These are phyloP conservation scores for Aegilops sharonensis DNA, from an alignment of 176 grass and related monocot genomes.

Conservation along the genomic window DNA sequence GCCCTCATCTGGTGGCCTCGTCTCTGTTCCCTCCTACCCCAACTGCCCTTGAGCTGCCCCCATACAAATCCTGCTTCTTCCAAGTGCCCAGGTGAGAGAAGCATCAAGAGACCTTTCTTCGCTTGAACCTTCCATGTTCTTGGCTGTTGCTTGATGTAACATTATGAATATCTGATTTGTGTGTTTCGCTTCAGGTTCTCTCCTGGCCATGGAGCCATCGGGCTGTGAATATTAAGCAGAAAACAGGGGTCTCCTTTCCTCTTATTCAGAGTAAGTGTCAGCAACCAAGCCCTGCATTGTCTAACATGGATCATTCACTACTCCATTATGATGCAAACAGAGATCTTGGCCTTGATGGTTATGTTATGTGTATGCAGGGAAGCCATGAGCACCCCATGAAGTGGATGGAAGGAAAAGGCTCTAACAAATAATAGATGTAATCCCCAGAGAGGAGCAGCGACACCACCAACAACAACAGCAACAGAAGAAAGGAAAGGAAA, in stretches of 20 bases:
- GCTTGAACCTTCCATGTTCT: not conserved
- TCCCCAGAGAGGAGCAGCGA: conserved; percentile 27
- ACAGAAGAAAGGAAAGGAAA: conserved; percentile 28
- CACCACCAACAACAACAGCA: not conserved
- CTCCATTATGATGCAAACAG: not conserved
- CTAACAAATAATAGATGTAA: conserved; percentile 32
- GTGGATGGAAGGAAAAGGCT: conserved; percentile 34
- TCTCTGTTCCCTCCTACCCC: conserved; percentile 48
- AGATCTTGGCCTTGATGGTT: conserved; percentile 18
- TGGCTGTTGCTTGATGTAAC: not conserved
- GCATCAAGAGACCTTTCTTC: not conserved
- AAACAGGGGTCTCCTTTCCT: conserved; percentile 26
- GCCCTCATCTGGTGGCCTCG: conserved; percentile 45
- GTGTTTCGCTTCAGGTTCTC: conserved; percentile 46
- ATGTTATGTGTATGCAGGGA: conserved; percentile 45
- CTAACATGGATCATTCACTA: not conserved
- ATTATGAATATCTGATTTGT: not conserved
- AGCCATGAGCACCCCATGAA: conserved; percentile 40
- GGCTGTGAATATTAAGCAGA: conserved; percentile 64
- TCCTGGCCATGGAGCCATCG: conserved; percentile 70
- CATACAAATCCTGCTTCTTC: conserved; percentile 78
- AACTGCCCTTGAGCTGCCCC: conserved; percentile 55
- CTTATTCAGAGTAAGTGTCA: conserved; percentile 46
- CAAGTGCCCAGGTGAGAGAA: conserved; percentile 77
- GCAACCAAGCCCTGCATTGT: not conserved